Base-by-base conservation (phyloP, 176 grass and related monocot genomes). In the Juncus effusus region DNA sequence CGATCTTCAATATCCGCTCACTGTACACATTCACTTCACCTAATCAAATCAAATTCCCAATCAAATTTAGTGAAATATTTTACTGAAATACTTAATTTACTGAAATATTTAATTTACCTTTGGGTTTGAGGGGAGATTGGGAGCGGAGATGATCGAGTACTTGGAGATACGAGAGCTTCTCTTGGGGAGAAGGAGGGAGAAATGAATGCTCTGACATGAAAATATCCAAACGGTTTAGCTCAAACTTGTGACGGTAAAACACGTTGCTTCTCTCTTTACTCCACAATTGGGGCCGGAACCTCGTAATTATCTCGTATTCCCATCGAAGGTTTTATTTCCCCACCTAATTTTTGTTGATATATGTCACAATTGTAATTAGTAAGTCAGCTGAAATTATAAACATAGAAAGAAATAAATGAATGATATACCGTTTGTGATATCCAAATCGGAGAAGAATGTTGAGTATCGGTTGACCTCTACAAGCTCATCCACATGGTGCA, bases 181-280 rank as follows among this genome's bases (percentile, higher is more conserved):
- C 5, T 11, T 54, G 11, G 3, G 51, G 11, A 54, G 51, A 54
- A n/a, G 51, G 11, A 54, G 51, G 51, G 51, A 10, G n/a, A 54
- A 11, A 54, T 8, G 51, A 54, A 54, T 11, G n/a, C 51, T 54
- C 51, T 54, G 51, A 54, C 10, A n/a, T 11, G 51, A 3, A n/a
- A n/a, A 54, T 10, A 54, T 54, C 51, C 2, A 3, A 54, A 10
- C 10, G 51, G n/a, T 10, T n/a, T n/a, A 54, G 5, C 51, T 54
- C n/a, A n/a, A 54, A 54, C 51, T 54, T 54, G 51, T 54, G 51
- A n/a, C n/a, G 51, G 51, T 54, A 54, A 54, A 54, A 54, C 51
- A 28, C 19, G 19, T 54, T 54, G 51, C 51, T 54, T 54, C 51
- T 54, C 11, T 54, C 51, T n/a, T 54, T 54, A n/a, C 51, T 54